Evolutionary conservation across 2,329 filamentous ascomycete genomes (phyloP).

Genomic region (Gliomastix tumulicola): DNA sequence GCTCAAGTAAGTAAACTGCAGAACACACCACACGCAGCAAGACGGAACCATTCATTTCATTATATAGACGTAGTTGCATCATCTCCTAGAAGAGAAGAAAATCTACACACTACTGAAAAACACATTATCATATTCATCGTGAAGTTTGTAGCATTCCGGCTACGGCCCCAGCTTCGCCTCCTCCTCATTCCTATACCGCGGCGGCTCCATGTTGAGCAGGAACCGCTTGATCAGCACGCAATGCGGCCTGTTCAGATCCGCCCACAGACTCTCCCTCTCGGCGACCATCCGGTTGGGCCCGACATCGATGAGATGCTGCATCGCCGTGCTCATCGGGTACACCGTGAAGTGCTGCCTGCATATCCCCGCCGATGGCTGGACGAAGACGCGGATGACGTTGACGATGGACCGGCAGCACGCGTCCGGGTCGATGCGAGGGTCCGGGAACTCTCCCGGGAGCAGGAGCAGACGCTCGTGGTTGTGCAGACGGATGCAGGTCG

Average conservation of each 20-base stretch:
- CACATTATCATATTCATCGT: too few species aligned
- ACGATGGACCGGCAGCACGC: constrained; percentile 2
- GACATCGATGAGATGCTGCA: background rate
- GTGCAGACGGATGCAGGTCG: background rate
- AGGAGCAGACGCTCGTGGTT: too few species aligned
- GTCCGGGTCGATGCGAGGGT: background rate
- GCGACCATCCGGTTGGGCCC: background rate
- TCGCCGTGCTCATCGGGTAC: constrained; percentile 2
- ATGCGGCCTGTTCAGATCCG: constrained; percentile 1
- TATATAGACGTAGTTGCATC: too few species aligned
- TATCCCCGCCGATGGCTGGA: constrained; percentile 2
- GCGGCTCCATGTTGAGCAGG: constrained; percentile 1
- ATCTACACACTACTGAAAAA: too few species aligned
- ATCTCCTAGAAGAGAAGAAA: too few species aligned
- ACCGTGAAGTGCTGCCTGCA: constrained; percentile 1
- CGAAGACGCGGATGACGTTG: constrained; percentile 1
- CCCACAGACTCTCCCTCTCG: constrained; percentile 1
- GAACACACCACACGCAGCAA: too few species aligned
- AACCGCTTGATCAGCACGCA: constrained; percentile 1
- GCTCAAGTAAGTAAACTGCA: constrained; percentile 8
- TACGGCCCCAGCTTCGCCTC: too few species aligned
- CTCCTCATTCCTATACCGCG: too few species aligned
- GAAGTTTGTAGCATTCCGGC: too few species aligned
- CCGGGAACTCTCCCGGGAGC: background rate
- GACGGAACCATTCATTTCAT: too few species aligned